Percentiles rank a stretch among this genome's conserved stretches.
These are phyloP conservation scores for Boletales sp. DNA, from an alignment of 768 basidiomycete genomes.

Conservation along the genomic window DNA sequence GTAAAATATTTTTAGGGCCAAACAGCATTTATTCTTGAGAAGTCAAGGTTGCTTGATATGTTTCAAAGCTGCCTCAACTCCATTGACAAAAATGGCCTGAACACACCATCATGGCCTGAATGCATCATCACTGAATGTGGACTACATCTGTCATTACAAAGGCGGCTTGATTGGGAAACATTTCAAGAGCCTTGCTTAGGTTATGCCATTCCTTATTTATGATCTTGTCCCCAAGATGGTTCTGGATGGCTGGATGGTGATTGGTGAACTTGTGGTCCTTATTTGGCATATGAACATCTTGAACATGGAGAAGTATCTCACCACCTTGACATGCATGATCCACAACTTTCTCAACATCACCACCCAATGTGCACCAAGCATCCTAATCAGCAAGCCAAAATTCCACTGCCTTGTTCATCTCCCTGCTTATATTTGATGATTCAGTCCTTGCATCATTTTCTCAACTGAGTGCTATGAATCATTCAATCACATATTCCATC, in stretches of 20 bases:
- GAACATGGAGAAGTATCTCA: not conserved
- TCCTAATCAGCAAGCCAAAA: conserved; percentile 26
- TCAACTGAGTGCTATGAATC: conserved; percentile 29
- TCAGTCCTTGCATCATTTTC: conserved; percentile 28
- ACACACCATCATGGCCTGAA: no score
- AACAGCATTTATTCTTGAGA: conserved; percentile 18
- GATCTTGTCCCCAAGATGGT: no score
- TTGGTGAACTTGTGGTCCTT: no score
- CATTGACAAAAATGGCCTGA: conserved; percentile 12
- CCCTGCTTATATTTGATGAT: conserved; percentile 21
- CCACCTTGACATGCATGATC: conserved; percentile 14
- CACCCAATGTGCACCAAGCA: conserved; percentile 23
- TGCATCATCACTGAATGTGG: conserved; percentile 12
- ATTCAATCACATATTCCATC: conserved; percentile 25
- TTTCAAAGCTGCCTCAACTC: conserved; percentile 20
- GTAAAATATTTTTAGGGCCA: conserved; percentile 22
- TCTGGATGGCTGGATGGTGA: no score
- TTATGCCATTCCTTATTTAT: no score
- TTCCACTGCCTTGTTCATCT: conserved; percentile 31
- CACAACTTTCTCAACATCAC: conserved; percentile 20
- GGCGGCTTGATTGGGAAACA: conserved; percentile 13
- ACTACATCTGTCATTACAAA: conserved; percentile 31
- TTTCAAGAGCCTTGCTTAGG: no score
- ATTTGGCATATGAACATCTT: no score
- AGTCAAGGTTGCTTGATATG: conserved; percentile 11